Conservation (phyloP, 768 basidiomycete species). For the Tulasnella sp. region DNA sequence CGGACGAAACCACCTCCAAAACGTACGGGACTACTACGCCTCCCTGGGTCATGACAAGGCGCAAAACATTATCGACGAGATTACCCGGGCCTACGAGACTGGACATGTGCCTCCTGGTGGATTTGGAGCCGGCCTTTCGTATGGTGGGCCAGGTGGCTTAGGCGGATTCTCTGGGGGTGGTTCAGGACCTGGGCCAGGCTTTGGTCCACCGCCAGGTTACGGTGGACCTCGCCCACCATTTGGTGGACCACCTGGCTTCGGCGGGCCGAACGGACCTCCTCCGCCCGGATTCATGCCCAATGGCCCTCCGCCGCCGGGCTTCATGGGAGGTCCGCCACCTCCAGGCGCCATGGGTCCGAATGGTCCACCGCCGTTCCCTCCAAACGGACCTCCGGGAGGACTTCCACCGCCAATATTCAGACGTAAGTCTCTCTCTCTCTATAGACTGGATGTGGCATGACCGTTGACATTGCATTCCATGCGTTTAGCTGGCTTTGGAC, state of each 20-base stretch:
- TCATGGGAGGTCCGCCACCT: slow-evolving; percentile 40
- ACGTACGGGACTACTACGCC: slow-evolving; percentile 97
- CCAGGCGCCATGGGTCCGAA: slow-evolving; percentile 29
- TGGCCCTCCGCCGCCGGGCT: slow-evolving; percentile 46
- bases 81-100: slow-evolving; percentile 89
- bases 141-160: slow-evolving; percentile 45
- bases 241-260: slow-evolving; percentile 47
- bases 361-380: slow-evolving; percentile 69
- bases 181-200: slow-evolving; percentile 46
- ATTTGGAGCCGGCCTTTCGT: slow-evolving; percentile 80
- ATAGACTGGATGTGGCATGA: slow-evolving; percentile 7
- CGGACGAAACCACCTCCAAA: slow-evolving; percentile 93
- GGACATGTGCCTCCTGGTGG: slow-evolving; percentile 85
- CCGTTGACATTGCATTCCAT: background rate
- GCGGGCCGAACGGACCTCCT: slow-evolving; percentile 40
- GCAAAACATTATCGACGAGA: slow-evolving; percentile 97
- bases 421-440: slow-evolving; percentile 45
- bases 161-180: slow-evolving; percentile 25
- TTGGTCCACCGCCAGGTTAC: slow-evolving; percentile 49
- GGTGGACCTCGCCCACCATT: slow-evolving; percentile 64
- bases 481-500: background rate
- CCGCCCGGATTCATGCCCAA: slow-evolving; percentile 39
- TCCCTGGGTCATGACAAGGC: slow-evolving; percentile 87
- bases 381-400: slow-evolving; percentile 52
- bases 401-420: slow-evolving; percentile 53